Evolutionary conservation across 2,329 filamentous ascomycete genomes (phyloP).

Genomic region (Talaromyces sp.): DNA sequence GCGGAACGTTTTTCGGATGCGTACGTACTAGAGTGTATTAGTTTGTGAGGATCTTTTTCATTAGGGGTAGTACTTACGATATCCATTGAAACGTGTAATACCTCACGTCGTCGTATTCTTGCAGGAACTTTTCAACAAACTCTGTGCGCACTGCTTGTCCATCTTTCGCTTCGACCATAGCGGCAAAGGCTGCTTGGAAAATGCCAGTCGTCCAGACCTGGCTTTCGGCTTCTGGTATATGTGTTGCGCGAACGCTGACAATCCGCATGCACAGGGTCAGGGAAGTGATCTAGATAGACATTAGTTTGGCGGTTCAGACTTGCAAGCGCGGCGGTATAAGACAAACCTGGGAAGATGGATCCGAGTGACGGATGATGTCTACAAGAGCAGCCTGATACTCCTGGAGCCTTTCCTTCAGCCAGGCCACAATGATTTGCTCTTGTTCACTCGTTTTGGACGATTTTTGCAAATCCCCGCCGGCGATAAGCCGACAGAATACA

Average conservation of each 20-base stretch:
- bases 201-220: slow-evolving; percentile 64
- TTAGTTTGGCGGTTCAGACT: background rate
- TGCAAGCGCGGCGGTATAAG: background rate
- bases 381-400: slow-evolving; percentile 64
- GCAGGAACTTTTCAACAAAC: slow-evolving; percentile 72
- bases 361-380: slow-evolving; percentile 53
- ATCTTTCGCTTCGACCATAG: slow-evolving; percentile 54
- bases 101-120: slow-evolving; percentile 75
- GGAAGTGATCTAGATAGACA: slow-evolving; percentile 52
- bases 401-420: slow-evolving; percentile 69
- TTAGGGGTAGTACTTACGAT: slow-evolving; percentile 48
- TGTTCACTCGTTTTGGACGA: slow-evolving; percentile 63
- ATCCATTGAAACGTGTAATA: slow-evolving; percentile 74
- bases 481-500: slow-evolving; percentile 75
- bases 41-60: background rate
- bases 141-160: slow-evolving; percentile 59
- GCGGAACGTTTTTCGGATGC: slow-evolving; percentile 21
- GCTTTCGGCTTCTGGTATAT: slow-evolving; percentile 55
- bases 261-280: slow-evolving; percentile 77
- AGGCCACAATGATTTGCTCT: slow-evolving; percentile 66
- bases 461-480: slow-evolving; percentile 63
- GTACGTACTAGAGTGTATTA: slow-evolving; percentile 27
- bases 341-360: slow-evolving; percentile 49
- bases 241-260: slow-evolving; percentile 69
- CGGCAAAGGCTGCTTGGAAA: slow-evolving; percentile 59